Percentiles rank a stretch among this genome's conserved stretches.
phyloP scores from a whole-genome alignment of 768 basidiomycete species.

The Tricholoma sp. region DNA sequence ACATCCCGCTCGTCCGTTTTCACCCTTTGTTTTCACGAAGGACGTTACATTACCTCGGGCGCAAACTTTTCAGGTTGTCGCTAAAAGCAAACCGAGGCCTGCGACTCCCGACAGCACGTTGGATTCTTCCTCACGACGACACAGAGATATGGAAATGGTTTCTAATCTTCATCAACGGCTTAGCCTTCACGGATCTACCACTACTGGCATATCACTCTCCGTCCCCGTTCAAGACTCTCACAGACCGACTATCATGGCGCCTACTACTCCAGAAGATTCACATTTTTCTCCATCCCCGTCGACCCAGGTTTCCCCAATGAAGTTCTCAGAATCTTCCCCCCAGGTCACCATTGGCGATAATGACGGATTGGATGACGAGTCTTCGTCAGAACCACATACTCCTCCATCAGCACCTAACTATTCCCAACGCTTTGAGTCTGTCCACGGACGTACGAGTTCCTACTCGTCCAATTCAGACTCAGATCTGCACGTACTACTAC shows the following conservation, averaged over 20 bases:
- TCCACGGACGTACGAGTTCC: neutral
- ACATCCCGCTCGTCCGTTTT: neutral
- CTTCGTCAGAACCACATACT: neutral
- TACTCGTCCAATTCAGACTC: neutral
- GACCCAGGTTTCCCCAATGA: neutral
- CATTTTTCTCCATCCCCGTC: neutral
- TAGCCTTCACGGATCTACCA: constrained; percentile 8
- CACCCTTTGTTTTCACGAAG: constrained; percentile 3
- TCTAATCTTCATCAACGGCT: constrained; percentile 6
- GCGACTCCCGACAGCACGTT: neutral
- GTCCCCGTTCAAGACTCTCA: constrained; percentile 1
- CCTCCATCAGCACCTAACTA: neutral
- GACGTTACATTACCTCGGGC: neutral
- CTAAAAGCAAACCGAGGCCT: neutral
- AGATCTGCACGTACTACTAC: neutral
- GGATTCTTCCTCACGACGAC: neutral
- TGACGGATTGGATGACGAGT: neutral
- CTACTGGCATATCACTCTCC: neutral
- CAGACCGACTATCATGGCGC: neutral
- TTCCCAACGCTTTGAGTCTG: neutral
- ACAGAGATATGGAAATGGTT: neutral
- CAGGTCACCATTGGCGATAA: neutral
- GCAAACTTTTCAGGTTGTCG: neutral
- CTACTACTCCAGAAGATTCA: neutral
- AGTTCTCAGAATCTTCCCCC: neutral